Base-by-base conservation (phyloP, 2,329 filamentous ascomycete species). In the Penicillium oxalicum region DNA sequence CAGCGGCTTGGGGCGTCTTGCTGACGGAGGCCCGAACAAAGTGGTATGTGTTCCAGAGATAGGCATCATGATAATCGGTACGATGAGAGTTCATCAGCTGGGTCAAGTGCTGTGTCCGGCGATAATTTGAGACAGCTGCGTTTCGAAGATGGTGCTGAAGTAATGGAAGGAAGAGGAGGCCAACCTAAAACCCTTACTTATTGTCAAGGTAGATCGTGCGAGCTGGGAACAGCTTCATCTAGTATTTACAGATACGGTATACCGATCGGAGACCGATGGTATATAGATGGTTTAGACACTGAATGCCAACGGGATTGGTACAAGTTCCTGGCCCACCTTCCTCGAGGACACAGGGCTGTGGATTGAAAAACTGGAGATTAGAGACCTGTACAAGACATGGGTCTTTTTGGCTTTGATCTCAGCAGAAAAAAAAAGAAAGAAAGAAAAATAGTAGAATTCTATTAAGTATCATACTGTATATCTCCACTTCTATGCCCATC, bases 1-100 rank as follows among this genome's bases (percentile, higher is more conserved):
- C 9, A 11, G 29, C 29, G 29, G 29, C 29, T 32, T 32, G 9
- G 29, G 29, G 29, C 1, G 45, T 34, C 50, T 49, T 12, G 44
- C 49, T 18, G 44, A 54, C 9, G 36, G 54, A 52, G 38, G 38
- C 24, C 38, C 38, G 24, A 40, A 11, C 38, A n/a, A 9, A 40
- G 38, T 6, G n/a, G 38, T 40, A 27, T 26, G 24, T 9, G 29
- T 2, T 40, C 11, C 38, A 27, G 24, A 40, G 38, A 32, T 32
- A 32, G 29, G 18, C 38, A 40, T 40, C 5, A 40, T 27, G 25
- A 27, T 40, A 40, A 12, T 40, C 38, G 38, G 24, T 40, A 18
- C 27, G 28, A 32, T 9, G 5, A 9, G 5, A 32, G 9, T 9
- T 5, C 5, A 32, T 9, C 28, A 32, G 5, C 9, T 9, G 28